Conservation (phyloP, 2,329 filamentous ascomycete species). For the Alternaria solani region DNA sequence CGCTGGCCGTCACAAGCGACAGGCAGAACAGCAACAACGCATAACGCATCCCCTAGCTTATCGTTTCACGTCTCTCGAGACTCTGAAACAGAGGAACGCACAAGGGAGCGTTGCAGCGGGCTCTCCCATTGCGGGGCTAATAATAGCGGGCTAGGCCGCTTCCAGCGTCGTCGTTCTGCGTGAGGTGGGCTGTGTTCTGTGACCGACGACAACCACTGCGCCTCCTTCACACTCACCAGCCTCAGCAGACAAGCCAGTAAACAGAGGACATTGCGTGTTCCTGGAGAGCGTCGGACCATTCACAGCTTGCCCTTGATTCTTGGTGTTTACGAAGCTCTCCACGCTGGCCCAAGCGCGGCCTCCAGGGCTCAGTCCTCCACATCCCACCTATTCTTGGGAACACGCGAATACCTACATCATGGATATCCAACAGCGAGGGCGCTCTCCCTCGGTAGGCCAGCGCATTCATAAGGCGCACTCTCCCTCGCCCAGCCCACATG, state of each 20-base stretch:
- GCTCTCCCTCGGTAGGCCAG: constrained; percentile 68
- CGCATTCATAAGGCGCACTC: constrained; percentile 72
- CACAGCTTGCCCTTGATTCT: constrained; percentile 23
- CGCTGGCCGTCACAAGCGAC: constrained; percentile 5
- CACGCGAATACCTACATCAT: constrained; percentile 59
- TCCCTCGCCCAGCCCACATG: constrained; percentile 69
- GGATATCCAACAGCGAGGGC: constrained; percentile 62
- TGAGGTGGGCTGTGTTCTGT: constrained; percentile 21
- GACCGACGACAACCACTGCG: constrained; percentile 32
- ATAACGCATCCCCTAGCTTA: constrained; percentile 20
- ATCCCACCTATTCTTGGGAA: constrained; percentile 41
- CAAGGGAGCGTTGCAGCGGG: constrained; percentile 18
- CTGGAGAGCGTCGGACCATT: constrained; percentile 32
- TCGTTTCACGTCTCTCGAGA: constrained; percentile 27
- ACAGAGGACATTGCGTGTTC: constrained; percentile 28
- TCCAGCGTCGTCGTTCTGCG: constrained; percentile 22
- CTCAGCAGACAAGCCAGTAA: constrained; percentile 30
- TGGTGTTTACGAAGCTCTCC: constrained; percentile 14
- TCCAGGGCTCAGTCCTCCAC: constrained; percentile 22
- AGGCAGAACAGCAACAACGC: constrained; percentile 18
- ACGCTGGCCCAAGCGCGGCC: constrained; percentile 32
- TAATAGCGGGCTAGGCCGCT: constrained; percentile 20
- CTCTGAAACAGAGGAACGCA: constrained; percentile 34
- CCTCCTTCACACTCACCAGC: constrained; percentile 41
- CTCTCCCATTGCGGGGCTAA: constrained; percentile 17